These are phyloP conservation scores for Corymbia maculata DNA, from an alignment of 345 rosid species.

Conservation along the genomic window DNA sequence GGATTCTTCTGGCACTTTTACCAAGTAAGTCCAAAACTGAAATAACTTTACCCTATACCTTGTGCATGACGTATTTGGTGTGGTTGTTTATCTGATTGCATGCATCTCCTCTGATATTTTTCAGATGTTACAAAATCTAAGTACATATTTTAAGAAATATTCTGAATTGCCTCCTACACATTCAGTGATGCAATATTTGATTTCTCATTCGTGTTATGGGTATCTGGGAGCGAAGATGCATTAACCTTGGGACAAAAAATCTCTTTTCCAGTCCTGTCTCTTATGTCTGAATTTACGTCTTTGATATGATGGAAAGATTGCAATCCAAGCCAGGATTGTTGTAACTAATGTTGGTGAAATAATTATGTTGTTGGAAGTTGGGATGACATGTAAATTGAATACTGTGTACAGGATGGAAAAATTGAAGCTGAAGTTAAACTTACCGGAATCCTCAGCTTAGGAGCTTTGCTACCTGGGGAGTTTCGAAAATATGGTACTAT, in stretches of 20 bases:
- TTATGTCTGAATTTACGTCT: not conserved
- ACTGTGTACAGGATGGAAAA: constrained; percentile 64
- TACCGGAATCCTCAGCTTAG: constrained; percentile 88
- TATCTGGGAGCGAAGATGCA: not conserved
- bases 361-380: not conserved
- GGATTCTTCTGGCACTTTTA: constrained; percentile 94
- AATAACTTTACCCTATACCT: not conserved
- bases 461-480: constrained; percentile 89
- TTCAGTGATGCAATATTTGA: not conserved
- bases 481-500: constrained; percentile 78
- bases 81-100: not conserved
- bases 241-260: not conserved
- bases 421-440: constrained; percentile 92
- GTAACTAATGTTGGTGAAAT: not conserved
- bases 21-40: constrained; percentile 45
- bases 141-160: not conserved
- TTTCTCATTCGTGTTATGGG: not conserved
- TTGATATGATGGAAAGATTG: not conserved
- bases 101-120: not conserved
- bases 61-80: not conserved
- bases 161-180: not conserved
- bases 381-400: not conserved
- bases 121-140: not conserved
- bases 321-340: not conserved
- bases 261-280: not conserved